Base-by-base conservation (phyloP, 495 filamentous ascomycete genomes). In the Aspergillus diversus region DNA sequence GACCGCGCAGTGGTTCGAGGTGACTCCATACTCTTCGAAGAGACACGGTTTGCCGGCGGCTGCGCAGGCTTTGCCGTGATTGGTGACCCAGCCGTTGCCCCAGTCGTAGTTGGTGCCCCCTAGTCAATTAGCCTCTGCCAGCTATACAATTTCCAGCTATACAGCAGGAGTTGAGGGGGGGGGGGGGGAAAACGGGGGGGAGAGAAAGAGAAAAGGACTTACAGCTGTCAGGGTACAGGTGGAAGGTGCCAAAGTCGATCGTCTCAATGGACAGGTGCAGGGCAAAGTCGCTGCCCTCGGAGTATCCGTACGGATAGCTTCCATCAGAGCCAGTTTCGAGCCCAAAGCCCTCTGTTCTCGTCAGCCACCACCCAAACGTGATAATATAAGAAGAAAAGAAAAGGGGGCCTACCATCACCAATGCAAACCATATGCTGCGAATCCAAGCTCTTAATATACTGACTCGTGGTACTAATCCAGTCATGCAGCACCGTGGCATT, bases 231-330 rank as follows among this genome's bases (percentile, higher is more conserved):
- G 87, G 86, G 72, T 91, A 91, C 47, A 85, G 72, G 68, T 91
- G 89, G 69, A 90, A 84, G 4, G 85, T 87, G 31, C 83, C 87
- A 67, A 88, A 91, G 70, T 91, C 87, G 49, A 90, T 80, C 12
- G 78, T 85, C 3, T 75, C 39, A 48, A 90, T 79, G 27, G 66
- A 68, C 4, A 91, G 73, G 63, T 90, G 86, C 58, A 72, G 73
- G 37, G 84, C 82, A 59, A 90, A 90, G 71, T 90, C 85, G n/a
- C 82, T 73, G 11, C 89, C 87, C 70, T 91, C 86, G 57, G 66
- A 72, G 47, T 77, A 81, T 16, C 73, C 74, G 74, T 89, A 90
- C 0, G 85, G 84, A 69, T 86, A 89, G 66, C 82, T 83, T 4
- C 80, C 77, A 47, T 85, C 81, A 4, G 74, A 75, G 12, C 73